phyloP scores from a whole-genome alignment of 108 stramenopile species.

The Nitzschia sp. region DNA sequence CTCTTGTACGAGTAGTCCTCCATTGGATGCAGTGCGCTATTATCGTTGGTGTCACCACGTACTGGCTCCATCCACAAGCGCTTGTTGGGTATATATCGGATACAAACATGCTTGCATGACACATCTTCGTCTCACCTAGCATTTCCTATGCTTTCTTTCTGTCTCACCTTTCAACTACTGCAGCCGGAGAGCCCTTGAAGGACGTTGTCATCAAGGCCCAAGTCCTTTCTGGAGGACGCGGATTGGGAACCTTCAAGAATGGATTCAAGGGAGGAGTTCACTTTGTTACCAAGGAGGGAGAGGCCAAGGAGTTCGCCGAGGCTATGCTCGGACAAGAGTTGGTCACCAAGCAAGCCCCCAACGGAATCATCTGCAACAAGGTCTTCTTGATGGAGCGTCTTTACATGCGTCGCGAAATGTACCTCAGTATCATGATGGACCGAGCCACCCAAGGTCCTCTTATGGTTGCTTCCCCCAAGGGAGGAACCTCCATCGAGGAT shows the following conservation, averaged over 20 bases:
- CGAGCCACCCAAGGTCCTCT: slow-evolving; percentile 78
- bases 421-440: slow-evolving; percentile 85
- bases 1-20: too few species aligned
- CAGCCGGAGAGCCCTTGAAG: slow-evolving; percentile 34
- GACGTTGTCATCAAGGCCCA: slow-evolving; percentile 75
- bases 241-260: slow-evolving; percentile 62
- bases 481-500: slow-evolving; percentile 87
- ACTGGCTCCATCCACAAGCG: too few species aligned
- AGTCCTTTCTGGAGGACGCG: slow-evolving; percentile 71
- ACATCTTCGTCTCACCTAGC: background rate
- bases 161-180: too few species aligned
- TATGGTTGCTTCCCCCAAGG: slow-evolving; percentile 68
- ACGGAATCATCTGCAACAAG: slow-evolving; percentile 73
- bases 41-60: too few species aligned
- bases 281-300: slow-evolving; percentile 49
- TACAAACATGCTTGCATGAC: too few species aligned
- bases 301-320: slow-evolving; percentile 43
- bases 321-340: slow-evolving; percentile 66
- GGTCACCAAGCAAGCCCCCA: slow-evolving; percentile 80
- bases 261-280: slow-evolving; percentile 74
- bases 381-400: slow-evolving; percentile 78
- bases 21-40: too few species aligned
- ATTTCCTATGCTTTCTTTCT: background rate
- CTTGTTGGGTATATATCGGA: too few species aligned
- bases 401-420: slow-evolving; percentile 79